Evolutionary conservation across 352 stramenopile species (phyloP), one percentile per base, ranked within the genome.

Genomic region (Sclerospora graminicola): DNA sequence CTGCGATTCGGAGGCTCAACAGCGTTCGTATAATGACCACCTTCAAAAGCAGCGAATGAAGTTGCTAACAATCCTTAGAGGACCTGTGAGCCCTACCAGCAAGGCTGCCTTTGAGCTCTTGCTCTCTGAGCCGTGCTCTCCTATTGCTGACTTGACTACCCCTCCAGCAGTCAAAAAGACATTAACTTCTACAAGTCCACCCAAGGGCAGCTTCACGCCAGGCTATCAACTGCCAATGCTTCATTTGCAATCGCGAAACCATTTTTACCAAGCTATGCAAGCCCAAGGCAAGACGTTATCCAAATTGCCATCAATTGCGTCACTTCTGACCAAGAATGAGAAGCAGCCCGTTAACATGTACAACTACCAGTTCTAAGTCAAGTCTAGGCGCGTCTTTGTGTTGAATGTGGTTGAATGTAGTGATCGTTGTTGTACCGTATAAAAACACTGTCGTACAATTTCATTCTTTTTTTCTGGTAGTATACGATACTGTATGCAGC

Each of bases 31-130:
- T 69, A 64, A 69, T 31, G 67, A 83, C 42, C 75, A 87, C 59
- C 57, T 87, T 32, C 59, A 81, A 32, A 83, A 83, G 55, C 75
- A 87, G 49, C 61, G 69, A 63, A 51, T 64, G 35, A 87, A 87
- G 66, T 50, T 87, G 51, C 41, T 69, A 11, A 79, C 74, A 7
- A 83, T 86, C 53, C 64, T 83, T 23, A 64, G 63, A 29, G 73
- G 73, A 4, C 73, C 73, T 0, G 69, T 73, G 9, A 69, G 69
- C 14, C 41, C 65, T 1, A 59, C 42, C 23, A 74, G 64, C 54
- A 65, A 70, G 45, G 58, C 63, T 31, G 62, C 63, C 6, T 85
- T 85, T 45, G 67, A 85, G 57, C 56, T 69, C 32, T 55, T 85
- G 52, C 66, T 85, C 29, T 57, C 69, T 8, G 73, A 82, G 49